A percentile compares a stretch with the other conserved stretches of the same genome.
Conservation (phyloP, 345 rosid species). For the Lepidium africanum region DNA sequence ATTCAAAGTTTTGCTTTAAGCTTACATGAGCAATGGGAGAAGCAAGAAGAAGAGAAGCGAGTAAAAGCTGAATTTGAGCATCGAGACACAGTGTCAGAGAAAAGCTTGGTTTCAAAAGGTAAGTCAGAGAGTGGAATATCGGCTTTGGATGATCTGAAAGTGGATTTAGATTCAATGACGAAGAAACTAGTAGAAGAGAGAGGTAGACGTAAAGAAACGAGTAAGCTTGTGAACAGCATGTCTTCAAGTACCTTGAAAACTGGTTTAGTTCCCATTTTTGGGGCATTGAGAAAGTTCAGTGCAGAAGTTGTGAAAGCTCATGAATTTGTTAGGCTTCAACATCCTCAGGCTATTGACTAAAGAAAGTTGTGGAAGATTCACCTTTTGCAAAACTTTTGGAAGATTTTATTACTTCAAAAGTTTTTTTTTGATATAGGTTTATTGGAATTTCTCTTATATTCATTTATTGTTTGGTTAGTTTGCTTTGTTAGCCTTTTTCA, state of each 20-base stretch:
- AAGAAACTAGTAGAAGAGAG: conserved; percentile 67
- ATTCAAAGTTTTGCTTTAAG: conserved; percentile 62
- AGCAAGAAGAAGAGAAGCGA: conserved; percentile 67
- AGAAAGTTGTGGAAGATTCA: conserved; percentile 11
- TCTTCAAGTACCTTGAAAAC: conserved; percentile 68
- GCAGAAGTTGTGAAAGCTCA: conserved; percentile 68
- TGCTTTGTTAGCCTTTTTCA: too few species aligned
- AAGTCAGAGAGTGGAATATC: conserved; percentile 61
- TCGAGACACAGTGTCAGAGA: conserved; percentile 11
- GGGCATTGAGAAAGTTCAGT: conserved; percentile 62
- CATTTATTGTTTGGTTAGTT: conserved; percentile 4
- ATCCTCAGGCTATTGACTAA: conserved; percentile 5
- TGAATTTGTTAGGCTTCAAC: conserved; percentile 54
- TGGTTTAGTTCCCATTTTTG: conserved; percentile 80
- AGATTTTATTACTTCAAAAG: not conserved
- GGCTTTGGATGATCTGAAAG: conserved; percentile 71
- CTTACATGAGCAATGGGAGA: conserved; percentile 76
- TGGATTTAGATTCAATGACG: conserved; percentile 81
- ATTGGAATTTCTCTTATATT: not conserved
- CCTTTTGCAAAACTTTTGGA: too few species aligned
- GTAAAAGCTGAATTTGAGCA: conserved; percentile 51
- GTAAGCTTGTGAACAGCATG: conserved; percentile 52
- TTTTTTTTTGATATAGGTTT: not conserved
- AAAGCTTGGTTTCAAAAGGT: conserved; percentile 49
- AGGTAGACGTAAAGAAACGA: conserved; percentile 57